Evolutionary conservation across 306 rosid species (phyloP).

Genomic region (Crataegus laevigata): DNA sequence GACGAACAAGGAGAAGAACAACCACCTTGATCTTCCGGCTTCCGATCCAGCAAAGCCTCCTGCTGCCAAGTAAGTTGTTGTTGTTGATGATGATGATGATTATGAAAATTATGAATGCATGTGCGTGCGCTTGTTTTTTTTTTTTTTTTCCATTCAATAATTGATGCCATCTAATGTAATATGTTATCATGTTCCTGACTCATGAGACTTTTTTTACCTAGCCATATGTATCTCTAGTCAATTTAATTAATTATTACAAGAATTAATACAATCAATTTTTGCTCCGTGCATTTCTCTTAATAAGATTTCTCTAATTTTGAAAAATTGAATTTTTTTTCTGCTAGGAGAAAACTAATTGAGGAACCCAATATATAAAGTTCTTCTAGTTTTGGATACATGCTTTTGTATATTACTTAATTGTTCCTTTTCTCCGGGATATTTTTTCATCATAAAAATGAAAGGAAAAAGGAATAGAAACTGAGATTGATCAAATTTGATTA

Average conservation of each 20-base stretch:
- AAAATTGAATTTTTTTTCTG: not conserved
- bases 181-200: not conserved
- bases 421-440: not conserved
- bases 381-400: not conserved
- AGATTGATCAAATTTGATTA: not conserved
- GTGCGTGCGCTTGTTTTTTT: not conserved
- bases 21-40: slow-evolving; percentile 23
- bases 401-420: not conserved
- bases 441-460: not conserved
- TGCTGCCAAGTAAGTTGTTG: slow-evolving; percentile 54
- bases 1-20: slow-evolving; percentile 33
- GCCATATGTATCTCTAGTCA: not conserved
- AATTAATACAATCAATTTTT: no score
- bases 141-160: not conserved
- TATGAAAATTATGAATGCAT: not conserved
- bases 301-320: not conserved
- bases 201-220: not conserved
- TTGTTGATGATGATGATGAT: not conserved
- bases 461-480: not conserved
- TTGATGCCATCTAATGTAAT: not conserved
- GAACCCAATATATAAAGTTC: not conserved
- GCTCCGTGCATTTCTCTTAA: not conserved
- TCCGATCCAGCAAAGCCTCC: slow-evolving; percentile 75
- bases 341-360: not conserved
- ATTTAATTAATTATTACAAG: not conserved